These are phyloP conservation scores for Paraphaeosphaeria sporulosa DNA, from an alignment of 2,329 filamentous ascomycete species.

Conservation along the genomic window DNA sequence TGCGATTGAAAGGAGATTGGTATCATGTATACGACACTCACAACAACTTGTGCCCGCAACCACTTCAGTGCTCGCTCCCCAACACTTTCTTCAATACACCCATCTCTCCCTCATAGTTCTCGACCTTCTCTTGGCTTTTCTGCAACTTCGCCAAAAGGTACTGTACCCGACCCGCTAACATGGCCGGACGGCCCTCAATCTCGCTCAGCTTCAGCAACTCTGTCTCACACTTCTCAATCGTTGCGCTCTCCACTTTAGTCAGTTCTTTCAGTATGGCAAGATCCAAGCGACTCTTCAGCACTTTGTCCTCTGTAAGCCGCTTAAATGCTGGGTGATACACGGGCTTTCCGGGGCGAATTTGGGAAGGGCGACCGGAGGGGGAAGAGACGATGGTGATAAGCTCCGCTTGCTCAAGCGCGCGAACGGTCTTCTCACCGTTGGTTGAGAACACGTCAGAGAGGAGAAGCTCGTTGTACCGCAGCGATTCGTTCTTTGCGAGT, in stretches of 20 bases:
- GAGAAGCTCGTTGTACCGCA: constrained; percentile 87
- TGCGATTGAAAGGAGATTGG: constrained; percentile 19
- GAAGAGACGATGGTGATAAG: constrained; percentile 78
- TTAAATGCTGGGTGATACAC: constrained; percentile 87
- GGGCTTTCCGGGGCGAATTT: constrained; percentile 81
- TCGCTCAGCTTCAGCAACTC: constrained; percentile 77
- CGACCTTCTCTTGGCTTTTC: constrained; percentile 76
- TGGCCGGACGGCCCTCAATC: constrained; percentile 73
- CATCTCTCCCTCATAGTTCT: constrained; percentile 76
- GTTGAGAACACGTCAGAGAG: constrained; percentile 77
- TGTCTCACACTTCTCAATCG: constrained; percentile 78
- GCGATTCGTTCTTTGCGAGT: constrained; percentile 70
- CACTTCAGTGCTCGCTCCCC: constrained; percentile 54
- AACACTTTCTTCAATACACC: constrained; percentile 75
- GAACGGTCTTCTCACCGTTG: constrained; percentile 77
- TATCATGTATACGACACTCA: constrained; percentile 15
- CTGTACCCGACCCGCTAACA: constrained; percentile 70
- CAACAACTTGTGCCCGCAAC: neutral
- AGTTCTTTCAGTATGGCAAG: constrained; percentile 73
- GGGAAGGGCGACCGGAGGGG: constrained; percentile 77
- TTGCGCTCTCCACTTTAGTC: constrained; percentile 74
- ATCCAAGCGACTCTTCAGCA: constrained; percentile 74
- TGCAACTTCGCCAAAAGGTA: constrained; percentile 80
- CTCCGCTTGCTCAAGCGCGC: constrained; percentile 83
- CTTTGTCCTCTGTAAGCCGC: constrained; percentile 72